Base-by-base conservation (phyloP, 495 filamentous ascomycete genomes). In the Trichocladium uniseriatum region DNA sequence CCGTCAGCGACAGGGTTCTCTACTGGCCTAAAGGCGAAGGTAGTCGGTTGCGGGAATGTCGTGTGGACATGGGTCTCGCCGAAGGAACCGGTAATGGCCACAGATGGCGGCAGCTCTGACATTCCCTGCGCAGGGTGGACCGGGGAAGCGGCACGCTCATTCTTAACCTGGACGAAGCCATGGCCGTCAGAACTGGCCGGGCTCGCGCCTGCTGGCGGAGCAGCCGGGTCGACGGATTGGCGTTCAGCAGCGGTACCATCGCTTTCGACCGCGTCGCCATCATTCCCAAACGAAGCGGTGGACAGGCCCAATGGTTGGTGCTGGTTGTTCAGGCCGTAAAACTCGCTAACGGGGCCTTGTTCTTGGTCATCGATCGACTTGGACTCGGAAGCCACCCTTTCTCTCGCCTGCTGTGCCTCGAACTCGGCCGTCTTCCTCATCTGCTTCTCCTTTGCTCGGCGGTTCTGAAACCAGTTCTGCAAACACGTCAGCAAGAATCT, bases 381-480 rank as follows among this genome's bases (percentile, higher is more conserved):
- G 32, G 68, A 53, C 40, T 68, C 67, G 5, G 69, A 66, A 20
- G 54, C 48, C 19, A 56, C 66, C 58, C 79, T 75, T 48, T 75
- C 76, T 49, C 75, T 73, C 37, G 65, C 66, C 55, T 79, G 78
- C 61, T 78, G 65, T 62, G 68, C 70, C 53, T 74, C 70, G 42
- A 74, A 81, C 58, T 87, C 82, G 60, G 82, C 78, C 60, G 84
- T 81, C 61, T 81, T 78, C 59, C 73, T 81, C 59, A 87, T 79
- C 55, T 87, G 81, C 70, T 89, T 89, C 27, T 84, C 84, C 61
- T 89, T 88, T 46, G 85, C 86, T 34, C 87, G 81, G 43, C 87
- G 77, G 62, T 92, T 94, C 63, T 94, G 87, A 65, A 91, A 94
- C 88, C 88, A 92, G 57, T 91, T 91, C 88, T 92, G 49, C 29